Base-by-base conservation (phyloP, 2,329 filamentous ascomycete species). In the Coniosporium tulheliwenetii region DNA sequence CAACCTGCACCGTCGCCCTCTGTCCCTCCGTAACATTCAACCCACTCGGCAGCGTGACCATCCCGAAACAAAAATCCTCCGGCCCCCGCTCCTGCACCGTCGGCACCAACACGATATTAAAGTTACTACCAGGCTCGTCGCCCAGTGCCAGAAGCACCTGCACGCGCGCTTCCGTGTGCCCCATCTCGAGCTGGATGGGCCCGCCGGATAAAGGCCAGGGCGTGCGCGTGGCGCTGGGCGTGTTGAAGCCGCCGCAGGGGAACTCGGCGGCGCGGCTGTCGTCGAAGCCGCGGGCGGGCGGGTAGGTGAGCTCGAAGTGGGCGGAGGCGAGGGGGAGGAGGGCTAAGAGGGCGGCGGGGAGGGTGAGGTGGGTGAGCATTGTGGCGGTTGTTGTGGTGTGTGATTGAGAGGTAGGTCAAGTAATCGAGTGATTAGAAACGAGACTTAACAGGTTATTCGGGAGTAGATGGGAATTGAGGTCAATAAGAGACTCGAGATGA, bases 71-170 rank as follows among this genome's bases (percentile, higher is more conserved):
- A 52, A 85, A 76, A 37, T 69, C 66, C 37, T 81, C 78, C 13
- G 71, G 59, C 52, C 81, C 58, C 61, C 76, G 52, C 58, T 73
- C 63, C 66, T 77, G 59, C 64, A 74, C 61, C 65, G 73, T 60
- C 2, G 73, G 73, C 2, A 75, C 71, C 26, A 85, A 66, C 30
- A 77, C 73, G 57, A 79, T 69, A 66, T 81, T 85, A 69, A 79
- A 86, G 58, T 74, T 75, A 51, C 66, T 68, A 37, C 64, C 64
- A 1, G 67, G 66, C 41, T 72, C 57, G 40, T 62, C 62, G 32
- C 71, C 71, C 12, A 76, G 53, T 26, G 65, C 67, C 39, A 77
- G 52, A 31, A 73, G 65, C 31, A 75, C 62, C 43, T 69, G 64
- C n/a, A 74, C 49, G 37, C 67, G 67, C 29, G 67, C 63, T 45